Conservation (phyloP, 2,329 filamentous ascomycete species). For the Xylariales sp. region DNA sequence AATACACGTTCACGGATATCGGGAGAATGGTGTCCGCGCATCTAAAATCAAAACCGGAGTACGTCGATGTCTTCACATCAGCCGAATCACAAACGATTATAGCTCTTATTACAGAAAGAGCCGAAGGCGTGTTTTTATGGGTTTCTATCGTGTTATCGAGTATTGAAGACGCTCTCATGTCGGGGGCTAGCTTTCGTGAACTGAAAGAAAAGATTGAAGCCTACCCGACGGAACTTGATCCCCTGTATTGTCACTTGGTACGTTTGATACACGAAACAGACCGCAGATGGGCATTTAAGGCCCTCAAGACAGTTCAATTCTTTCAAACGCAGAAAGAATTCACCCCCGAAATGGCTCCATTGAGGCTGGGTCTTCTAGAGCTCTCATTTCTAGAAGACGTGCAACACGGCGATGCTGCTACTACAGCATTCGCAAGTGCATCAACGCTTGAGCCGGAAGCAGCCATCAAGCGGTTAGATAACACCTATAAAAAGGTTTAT, state of each 20-base stretch:
- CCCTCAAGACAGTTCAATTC: conserved; percentile 7
- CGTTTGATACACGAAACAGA: conserved; percentile 11
- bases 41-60: conserved; percentile 18
- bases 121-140: conserved; percentile 44
- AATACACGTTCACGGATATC: conserved; percentile 37
- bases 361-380: conserved; percentile 3
- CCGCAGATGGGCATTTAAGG: conserved; percentile 14
- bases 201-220: conserved; percentile 24
- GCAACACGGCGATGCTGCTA: background rate
- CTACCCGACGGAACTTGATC: conserved; percentile 38
- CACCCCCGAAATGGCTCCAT: no score
- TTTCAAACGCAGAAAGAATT: no score
- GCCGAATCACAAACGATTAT: conserved; percentile 17
- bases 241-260: conserved; percentile 15
- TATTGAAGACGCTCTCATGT: conserved; percentile 34
- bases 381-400: conserved; percentile 23
- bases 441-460: background rate
- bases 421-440: no score
- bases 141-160: conserved; percentile 37
- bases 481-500: conserved; percentile 21
- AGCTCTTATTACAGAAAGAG: conserved; percentile 18
- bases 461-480: background rate
- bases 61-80: background rate
- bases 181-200: conserved; percentile 31
- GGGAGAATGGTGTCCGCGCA: conserved; percentile 18